phyloP scores from a whole-genome alignment of 176 grass and related monocot genomes.

The Eleusine indica region DNA sequence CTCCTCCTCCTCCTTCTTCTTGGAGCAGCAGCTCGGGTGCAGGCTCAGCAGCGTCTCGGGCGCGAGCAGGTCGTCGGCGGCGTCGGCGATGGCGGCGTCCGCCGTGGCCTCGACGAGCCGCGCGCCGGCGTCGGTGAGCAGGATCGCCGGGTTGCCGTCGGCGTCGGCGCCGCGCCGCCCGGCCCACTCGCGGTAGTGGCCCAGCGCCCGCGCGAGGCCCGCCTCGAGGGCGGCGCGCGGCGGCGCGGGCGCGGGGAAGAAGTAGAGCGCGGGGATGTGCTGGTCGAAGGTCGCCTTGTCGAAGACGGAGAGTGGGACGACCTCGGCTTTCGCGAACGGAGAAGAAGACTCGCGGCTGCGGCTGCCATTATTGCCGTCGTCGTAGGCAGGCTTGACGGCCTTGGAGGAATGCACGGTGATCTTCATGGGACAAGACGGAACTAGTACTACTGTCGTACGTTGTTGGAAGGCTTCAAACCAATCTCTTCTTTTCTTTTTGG shows the following conservation, averaged over 20 bases:
- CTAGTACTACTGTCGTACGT: no score
- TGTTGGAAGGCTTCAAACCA: no score
- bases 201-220: slow-evolving; percentile 8
- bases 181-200: slow-evolving; percentile 40
- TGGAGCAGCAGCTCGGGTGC: background rate
- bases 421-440: no score
- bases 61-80: background rate
- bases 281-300: no score
- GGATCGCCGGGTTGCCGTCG: slow-evolving; percentile 9
- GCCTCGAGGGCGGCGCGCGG: background rate
- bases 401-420: slow-evolving; percentile 14
- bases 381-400: slow-evolving; percentile 14
- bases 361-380: background rate
- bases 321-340: no score
- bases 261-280: no score
- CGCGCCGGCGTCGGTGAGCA: slow-evolving; percentile 41
- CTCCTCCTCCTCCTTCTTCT: slow-evolving; percentile 13
- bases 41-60: background rate
- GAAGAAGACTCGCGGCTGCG: no score
- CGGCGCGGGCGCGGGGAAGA: background rate
- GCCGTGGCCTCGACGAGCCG: slow-evolving; percentile 33
- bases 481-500: no score
- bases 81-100: background rate
- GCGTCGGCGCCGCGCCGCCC: slow-evolving; percentile 23
- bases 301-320: no score